These are phyloP conservation scores for Coniochaeta sp. DNA, from an alignment of 2,329 filamentous ascomycete species.

Conservation along the genomic window DNA sequence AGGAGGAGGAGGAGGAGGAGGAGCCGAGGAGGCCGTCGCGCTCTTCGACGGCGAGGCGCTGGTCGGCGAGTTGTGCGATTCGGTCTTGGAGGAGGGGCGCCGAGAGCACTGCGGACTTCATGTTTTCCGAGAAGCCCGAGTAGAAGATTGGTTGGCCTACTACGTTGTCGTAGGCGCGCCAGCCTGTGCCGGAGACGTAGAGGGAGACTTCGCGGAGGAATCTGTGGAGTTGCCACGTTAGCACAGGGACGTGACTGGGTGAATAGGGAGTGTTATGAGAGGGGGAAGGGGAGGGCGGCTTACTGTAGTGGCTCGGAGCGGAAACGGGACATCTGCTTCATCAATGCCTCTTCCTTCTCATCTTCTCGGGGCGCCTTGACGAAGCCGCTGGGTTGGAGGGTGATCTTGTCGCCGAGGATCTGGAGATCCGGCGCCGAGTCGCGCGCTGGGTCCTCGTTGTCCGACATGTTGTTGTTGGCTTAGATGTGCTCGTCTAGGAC, in stretches of 20 bases:
- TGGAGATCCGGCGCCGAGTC: slow-evolving; percentile 67
- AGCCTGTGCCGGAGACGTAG: slow-evolving; percentile 87
- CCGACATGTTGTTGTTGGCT: slow-evolving; percentile 26
- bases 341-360: slow-evolving; percentile 60
- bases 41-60: slow-evolving; percentile 68
- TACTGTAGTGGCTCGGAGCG: slow-evolving; percentile 60
- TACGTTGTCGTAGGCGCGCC: slow-evolving; percentile 87
- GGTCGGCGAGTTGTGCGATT: slow-evolving; percentile 69
- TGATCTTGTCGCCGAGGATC: slow-evolving; percentile 68
- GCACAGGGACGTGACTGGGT: too few relatives aligned
- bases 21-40: slow-evolving; percentile 57
- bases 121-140: slow-evolving; percentile 81
- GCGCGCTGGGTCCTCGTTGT: slow-evolving; percentile 31
- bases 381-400: slow-evolving; percentile 66
- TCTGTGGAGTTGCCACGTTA: too few relatives aligned
- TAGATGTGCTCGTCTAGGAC: not conserved
- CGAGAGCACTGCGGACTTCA: slow-evolving; percentile 71
- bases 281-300: slow-evolving; percentile 10
- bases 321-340: slow-evolving; percentile 83
- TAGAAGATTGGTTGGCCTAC: slow-evolving; percentile 94
- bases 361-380: slow-evolving; percentile 42
- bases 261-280: too few relatives aligned
- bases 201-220: slow-evolving; percentile 92
- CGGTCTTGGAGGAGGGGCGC: slow-evolving; percentile 68
- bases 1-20: too few relatives aligned